phyloP scores from a whole-genome alignment of 2,329 filamentous ascomycete genomes.

The Ceratocystis variospora region DNA sequence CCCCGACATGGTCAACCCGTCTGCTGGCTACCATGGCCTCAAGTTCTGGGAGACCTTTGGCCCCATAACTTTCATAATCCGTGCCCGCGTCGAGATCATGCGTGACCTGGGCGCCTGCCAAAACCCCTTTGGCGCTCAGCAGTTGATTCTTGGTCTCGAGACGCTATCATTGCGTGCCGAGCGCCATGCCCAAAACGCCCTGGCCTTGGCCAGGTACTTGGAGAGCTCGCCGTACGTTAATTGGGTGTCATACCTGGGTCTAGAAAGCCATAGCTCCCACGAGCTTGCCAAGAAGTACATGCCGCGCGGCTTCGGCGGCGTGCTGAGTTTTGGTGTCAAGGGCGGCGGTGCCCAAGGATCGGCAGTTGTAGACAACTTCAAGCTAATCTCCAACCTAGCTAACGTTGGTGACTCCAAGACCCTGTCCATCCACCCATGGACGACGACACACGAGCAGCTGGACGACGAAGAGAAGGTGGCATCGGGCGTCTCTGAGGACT shows the following conservation, averaged over 20 bases:
- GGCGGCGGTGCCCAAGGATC: conserved; percentile 71
- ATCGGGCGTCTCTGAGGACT: conserved; percentile 65
- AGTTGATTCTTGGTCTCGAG: conserved; percentile 78
- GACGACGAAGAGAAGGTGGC: conserved; percentile 63
- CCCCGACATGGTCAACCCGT: conserved; percentile 82
- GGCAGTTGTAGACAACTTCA: conserved; percentile 85
- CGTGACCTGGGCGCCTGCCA: conserved; percentile 72
- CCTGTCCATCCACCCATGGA: conserved; percentile 87
- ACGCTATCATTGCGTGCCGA: conserved; percentile 78
- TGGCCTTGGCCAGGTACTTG: conserved; percentile 68
- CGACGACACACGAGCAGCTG: conserved; percentile 87
- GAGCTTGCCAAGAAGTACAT: conserved; percentile 76
- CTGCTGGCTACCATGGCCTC: conserved; percentile 79
- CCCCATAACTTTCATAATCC: conserved; percentile 65
- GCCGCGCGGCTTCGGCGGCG: conserved; percentile 70
- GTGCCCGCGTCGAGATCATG: conserved; percentile 76
- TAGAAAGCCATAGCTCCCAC: conserved; percentile 70
- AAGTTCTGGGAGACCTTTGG: conserved; percentile 94
- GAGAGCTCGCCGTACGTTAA: conserved; percentile 69
- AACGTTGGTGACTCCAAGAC: conserved; percentile 96
- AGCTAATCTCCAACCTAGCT: conserved; percentile 86
- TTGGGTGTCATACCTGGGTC: conserved; percentile 90
- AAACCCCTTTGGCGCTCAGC: conserved; percentile 86
- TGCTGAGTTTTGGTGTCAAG: conserved; percentile 87
- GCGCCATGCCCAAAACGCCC: conserved; percentile 71